Percentiles rank a stretch among this genome's conserved stretches.
phyloP scores from a whole-genome alignment of 129 eudicot species.

The Ambrosia trifida region DNA sequence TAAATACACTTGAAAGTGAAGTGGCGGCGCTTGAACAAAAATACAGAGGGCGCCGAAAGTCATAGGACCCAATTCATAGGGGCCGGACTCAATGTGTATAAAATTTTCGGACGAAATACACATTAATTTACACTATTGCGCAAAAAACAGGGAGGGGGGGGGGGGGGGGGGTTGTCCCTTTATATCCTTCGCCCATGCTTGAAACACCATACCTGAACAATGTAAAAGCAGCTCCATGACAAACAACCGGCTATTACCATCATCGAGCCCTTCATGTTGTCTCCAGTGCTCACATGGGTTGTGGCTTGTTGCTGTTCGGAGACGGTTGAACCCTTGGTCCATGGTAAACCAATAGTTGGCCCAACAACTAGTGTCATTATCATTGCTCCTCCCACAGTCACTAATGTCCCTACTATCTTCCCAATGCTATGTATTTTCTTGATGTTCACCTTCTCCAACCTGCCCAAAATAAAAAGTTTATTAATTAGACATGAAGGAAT shows the following conservation, averaged over 20 bases:
- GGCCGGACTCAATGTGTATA: too few species aligned
- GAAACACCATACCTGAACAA: conserved; percentile 39
- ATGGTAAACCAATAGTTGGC: conserved; percentile 48
- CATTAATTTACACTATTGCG: too few species aligned
- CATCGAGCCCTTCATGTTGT: conserved; percentile 40
- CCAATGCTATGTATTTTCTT: conserved; percentile 61
- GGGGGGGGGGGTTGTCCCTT: too few species aligned
- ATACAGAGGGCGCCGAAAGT: too few species aligned
- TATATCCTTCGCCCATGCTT: too few species aligned
- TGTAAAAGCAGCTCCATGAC: conserved; percentile 41
- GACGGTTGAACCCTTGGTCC: conserved; percentile 42
- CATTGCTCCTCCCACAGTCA: conserved; percentile 77
- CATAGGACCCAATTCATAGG: too few species aligned
- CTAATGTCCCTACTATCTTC: conserved; percentile 63
- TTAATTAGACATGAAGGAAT: not conserved
- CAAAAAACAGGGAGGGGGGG: too few species aligned
- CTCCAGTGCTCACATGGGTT: conserved; percentile 24
- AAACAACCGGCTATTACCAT: conserved; percentile 41
- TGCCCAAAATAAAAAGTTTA: conserved; percentile 13
- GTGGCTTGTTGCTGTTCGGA: conserved; percentile 24
- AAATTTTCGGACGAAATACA: too few species aligned
- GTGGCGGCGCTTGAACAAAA: too few species aligned
- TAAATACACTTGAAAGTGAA: not conserved
- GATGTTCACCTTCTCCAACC: conserved; percentile 63
- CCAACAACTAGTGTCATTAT: conserved; percentile 73